Evolutionary conservation across 345 rosid species (phyloP).

Genomic region (Citrus sinensis): DVS_A1.0 CM039162.1:19069501-19070000

Average conservation of each 20-base stretch:
- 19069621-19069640: neutral
- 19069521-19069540: too few relatives aligned
- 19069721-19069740: neutral
- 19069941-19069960: too few relatives aligned
- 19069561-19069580: too few relatives aligned
- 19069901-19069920: slow-evolving; percentile 3
- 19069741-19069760: neutral
- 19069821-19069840: neutral
- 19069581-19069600: too few relatives aligned
- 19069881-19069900: slow-evolving; percentile 3
- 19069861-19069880: neutral
- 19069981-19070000: neutral
- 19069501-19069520: neutral
- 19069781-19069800: neutral
- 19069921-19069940: neutral
- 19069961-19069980: too few relatives aligned
- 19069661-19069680: neutral
- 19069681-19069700: neutral
- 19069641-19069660: too few relatives aligned
- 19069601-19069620: too few relatives aligned
- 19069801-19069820: neutral
- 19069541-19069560: too few relatives aligned
- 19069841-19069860: neutral
- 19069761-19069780: neutral
- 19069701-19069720: slow-evolving; percentile 2